Conservation (phyloP, 1,284 basidiomycete species). For the Malassezia furfur region DNA sequence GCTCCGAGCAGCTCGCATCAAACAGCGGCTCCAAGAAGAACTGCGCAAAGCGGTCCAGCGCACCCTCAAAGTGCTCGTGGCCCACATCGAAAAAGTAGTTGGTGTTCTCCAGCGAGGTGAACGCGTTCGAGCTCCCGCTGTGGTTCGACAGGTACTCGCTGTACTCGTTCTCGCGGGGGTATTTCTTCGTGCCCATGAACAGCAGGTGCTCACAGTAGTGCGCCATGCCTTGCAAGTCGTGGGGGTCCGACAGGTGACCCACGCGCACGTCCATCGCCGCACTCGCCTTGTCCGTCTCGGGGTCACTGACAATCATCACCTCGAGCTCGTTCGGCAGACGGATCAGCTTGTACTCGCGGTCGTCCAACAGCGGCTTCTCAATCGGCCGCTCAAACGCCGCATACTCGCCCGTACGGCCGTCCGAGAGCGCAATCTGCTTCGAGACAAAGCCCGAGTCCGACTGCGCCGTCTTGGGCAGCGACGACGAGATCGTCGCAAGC, state of each 20-base stretch:
- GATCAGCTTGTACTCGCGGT: slow-evolving; percentile 57
- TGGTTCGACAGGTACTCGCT: slow-evolving; percentile 74
- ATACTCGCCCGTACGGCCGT: background rate
- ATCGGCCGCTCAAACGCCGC: slow-evolving; percentile 11
- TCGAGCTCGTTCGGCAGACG: slow-evolving; percentile 77
- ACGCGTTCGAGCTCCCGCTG: slow-evolving; percentile 86
- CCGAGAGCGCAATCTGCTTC: background rate
- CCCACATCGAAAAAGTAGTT: slow-evolving; percentile 87
- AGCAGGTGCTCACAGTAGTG: slow-evolving; percentile 91
- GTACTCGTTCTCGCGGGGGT: slow-evolving; percentile 45
- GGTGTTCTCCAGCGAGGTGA: slow-evolving; percentile 83
- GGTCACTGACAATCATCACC: slow-evolving; percentile 75
- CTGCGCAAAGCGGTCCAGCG: slow-evolving; percentile 79
- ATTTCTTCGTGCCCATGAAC: slow-evolving; percentile 66
- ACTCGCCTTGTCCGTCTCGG: slow-evolving; percentile 82
- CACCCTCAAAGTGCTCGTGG: slow-evolving; percentile 71
- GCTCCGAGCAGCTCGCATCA: slow-evolving; percentile 74
- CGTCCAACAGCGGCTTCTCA: slow-evolving; percentile 26
- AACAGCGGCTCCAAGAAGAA: slow-evolving; percentile 95
- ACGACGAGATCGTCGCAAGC: too few relatives aligned
- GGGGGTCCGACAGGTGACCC: slow-evolving; percentile 82
- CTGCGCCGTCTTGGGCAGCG: too few relatives aligned
- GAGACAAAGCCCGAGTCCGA: background rate
- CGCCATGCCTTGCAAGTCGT: slow-evolving; percentile 59
- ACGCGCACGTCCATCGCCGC: slow-evolving; percentile 91